A percentile compares a stretch with the other conserved stretches of the same genome.
phyloP scores from a whole-genome alignment of 2,329 filamentous ascomycete genomes.

The Rasamsonia emersonii region DNA sequence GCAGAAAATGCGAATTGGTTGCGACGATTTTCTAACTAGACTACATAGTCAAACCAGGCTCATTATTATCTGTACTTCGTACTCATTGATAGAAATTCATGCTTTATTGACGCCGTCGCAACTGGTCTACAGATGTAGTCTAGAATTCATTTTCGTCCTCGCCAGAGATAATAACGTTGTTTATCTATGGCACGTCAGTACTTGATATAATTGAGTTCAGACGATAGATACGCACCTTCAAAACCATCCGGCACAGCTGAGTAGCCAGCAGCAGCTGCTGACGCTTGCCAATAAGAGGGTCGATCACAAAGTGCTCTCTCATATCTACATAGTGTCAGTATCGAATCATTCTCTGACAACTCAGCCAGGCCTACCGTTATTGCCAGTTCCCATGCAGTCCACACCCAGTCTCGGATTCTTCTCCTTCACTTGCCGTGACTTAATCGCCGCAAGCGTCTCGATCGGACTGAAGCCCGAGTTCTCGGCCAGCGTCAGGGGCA shows the following conservation, averaged over 20 bases:
- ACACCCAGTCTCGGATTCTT: slow-evolving; percentile 73
- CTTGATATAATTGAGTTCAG: neutral
- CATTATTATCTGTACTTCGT: too few species aligned
- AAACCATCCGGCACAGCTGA: slow-evolving; percentile 94
- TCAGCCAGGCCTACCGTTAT: slow-evolving; percentile 55
- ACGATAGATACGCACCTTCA: slow-evolving; percentile 56
- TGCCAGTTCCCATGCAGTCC: slow-evolving; percentile 94
- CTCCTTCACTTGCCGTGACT: slow-evolving; percentile 92
- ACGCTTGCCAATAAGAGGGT: slow-evolving; percentile 95
- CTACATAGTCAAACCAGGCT: too few species aligned
- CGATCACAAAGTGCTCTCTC: slow-evolving; percentile 96
- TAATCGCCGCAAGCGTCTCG: slow-evolving; percentile 86
- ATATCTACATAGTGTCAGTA: slow-evolving; percentile 55
- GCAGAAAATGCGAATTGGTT: too few species aligned
- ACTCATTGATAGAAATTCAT: too few species aligned
- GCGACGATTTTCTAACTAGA: too few species aligned
- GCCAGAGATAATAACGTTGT: slow-evolving; percentile 89
- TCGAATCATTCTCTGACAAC: neutral
- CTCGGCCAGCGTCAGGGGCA: slow-evolving; percentile 94
- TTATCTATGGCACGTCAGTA: slow-evolving; percentile 43
- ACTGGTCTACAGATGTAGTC: too few species aligned
- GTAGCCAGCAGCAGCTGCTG: slow-evolving; percentile 95
- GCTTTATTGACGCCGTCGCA: too few species aligned
- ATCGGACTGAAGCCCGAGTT: slow-evolving; percentile 96
- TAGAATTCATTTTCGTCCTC: slow-evolving; percentile 82